These are phyloP conservation scores for Scleroderma bovista DNA, from an alignment of 768 basidiomycete genomes.

Conservation along the genomic window DNA sequence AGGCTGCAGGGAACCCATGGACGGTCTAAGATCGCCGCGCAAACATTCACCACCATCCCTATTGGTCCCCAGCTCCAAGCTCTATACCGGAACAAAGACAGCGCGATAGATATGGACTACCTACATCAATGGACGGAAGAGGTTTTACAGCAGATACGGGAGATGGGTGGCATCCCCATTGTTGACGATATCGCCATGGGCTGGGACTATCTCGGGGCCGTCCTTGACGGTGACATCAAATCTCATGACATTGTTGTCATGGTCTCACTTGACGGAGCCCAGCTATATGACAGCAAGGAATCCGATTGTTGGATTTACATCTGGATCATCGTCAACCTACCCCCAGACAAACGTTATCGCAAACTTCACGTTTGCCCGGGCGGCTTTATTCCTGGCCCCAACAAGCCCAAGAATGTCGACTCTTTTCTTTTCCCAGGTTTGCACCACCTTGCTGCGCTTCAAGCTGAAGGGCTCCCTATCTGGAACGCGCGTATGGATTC, in stretches of 20 bases:
- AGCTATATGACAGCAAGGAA: conserved; percentile 19
- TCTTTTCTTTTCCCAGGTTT: conserved; percentile 29
- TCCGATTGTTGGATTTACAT: conserved; percentile 33
- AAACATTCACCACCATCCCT: conserved; percentile 33
- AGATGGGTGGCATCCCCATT: not conserved
- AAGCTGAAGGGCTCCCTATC: conserved; percentile 25
- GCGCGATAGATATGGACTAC: conserved; percentile 26
- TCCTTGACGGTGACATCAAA: conserved; percentile 6
- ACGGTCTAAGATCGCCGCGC: conserved; percentile 19
- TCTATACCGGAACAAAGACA: conserved; percentile 13
- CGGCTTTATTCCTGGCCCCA: conserved; percentile 23
- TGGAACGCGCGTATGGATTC: conserved; percentile 24
- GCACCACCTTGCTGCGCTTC: conserved; percentile 19
- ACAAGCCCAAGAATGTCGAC: conserved; percentile 27
- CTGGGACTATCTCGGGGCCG: conserved; percentile 5
- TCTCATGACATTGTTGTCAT: conserved; percentile 27
- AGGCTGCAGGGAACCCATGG: not conserved
- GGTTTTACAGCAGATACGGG: conserved; percentile 14
- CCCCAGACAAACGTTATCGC: conserved; percentile 12
- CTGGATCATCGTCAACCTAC: conserved; percentile 32
- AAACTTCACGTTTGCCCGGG: conserved; percentile 11
- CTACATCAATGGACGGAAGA: conserved; percentile 8
- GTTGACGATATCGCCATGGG: conserved; percentile 3
- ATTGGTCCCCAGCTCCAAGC: conserved; percentile 44
- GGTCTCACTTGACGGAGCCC: conserved; percentile 36